phyloP scores from a whole-genome alignment of 2,329 filamentous ascomycete genomes.

The Penicillium sp. region DNA sequence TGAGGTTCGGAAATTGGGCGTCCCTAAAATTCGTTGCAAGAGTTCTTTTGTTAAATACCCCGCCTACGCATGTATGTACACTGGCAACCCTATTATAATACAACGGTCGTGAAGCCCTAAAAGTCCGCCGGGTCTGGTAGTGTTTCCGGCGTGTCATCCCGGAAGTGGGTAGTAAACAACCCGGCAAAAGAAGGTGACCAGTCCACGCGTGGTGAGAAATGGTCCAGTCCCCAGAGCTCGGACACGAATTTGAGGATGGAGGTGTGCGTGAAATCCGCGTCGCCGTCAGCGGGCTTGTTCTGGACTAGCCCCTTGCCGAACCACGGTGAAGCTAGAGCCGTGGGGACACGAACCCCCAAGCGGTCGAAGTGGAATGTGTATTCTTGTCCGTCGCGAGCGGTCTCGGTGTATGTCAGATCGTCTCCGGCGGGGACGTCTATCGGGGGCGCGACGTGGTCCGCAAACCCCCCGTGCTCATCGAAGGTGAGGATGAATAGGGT shows the following conservation, averaged over 20 bases:
- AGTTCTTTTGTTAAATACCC: slow-evolving; percentile 2
- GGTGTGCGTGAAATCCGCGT: slow-evolving; percentile 46
- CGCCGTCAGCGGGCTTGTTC: slow-evolving; percentile 33
- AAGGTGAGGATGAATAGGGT: slow-evolving; percentile 50
- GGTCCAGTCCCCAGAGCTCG: slow-evolving; percentile 45
- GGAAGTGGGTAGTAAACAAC: slow-evolving; percentile 25
- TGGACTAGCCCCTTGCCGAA: slow-evolving; percentile 44
- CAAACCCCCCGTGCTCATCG: slow-evolving; percentile 50
- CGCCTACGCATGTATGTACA: not conserved
- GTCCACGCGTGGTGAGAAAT: slow-evolving; percentile 39
- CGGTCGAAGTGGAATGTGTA: slow-evolving; percentile 35
- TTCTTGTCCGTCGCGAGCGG: slow-evolving; percentile 23
- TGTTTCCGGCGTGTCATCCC: slow-evolving; percentile 27
- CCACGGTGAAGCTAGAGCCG: slow-evolving; percentile 39
- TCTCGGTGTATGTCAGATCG: slow-evolving; percentile 35
- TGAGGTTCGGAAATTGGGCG: no score
- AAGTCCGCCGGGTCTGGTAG: slow-evolving; percentile 27
- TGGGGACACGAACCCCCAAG: slow-evolving; percentile 33
- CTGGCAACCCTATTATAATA: not conserved
- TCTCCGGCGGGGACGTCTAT: slow-evolving; percentile 41
- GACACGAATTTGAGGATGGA: slow-evolving; percentile 45
- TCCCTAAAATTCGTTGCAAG: no score
- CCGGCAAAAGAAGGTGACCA: slow-evolving; percentile 40
- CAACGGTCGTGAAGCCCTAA: slow-evolving; percentile 14
- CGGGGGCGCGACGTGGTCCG: slow-evolving; percentile 48